Percentiles rank a stretch among this genome's conserved stretches.
Conservation (phyloP, 2,329 filamentous ascomycete genomes). For the Fusarium armeniacum region DNA sequence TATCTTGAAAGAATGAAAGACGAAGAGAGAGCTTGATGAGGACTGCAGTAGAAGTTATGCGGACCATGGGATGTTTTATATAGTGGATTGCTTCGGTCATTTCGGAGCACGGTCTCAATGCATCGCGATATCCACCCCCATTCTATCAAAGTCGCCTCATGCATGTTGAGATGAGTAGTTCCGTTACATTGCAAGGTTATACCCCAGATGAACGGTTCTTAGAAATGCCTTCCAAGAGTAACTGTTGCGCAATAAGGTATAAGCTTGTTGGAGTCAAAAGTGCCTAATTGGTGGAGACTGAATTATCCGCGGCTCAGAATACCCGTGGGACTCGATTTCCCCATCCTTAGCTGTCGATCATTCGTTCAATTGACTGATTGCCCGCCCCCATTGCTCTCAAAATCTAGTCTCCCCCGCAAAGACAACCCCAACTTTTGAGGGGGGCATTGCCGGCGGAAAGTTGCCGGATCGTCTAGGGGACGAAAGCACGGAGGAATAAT, state of each 20-base stretch:
- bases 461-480: conserved; percentile 15
- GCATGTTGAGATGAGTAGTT: not conserved
- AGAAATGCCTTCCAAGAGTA: not conserved
- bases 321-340: conserved; percentile 44
- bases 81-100: conserved; percentile 13
- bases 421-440: conserved; percentile 22
- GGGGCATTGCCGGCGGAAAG: conserved; percentile 8
- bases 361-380: conserved; percentile 8
- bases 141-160: conserved; percentile 1
- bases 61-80: conserved; percentile 10
- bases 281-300: conserved; percentile 11
- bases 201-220: conserved; percentile 2
- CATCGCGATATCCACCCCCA: conserved; percentile 18
- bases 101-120: conserved; percentile 24
- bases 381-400: conserved; percentile 36
- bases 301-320: conserved; percentile 37
- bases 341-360: conserved; percentile 39
- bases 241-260: not conserved
- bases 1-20: not conserved
- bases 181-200: not conserved
- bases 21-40: conserved; percentile 8
- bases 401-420: conserved; percentile 30
- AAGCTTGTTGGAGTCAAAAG: conserved; percentile 18
- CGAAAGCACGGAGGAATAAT: not conserved
- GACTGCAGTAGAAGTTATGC: not conserved